Evolutionary conservation across 345 rosid species (phyloP).

Genomic region (Citrus reticulata): DNA sequence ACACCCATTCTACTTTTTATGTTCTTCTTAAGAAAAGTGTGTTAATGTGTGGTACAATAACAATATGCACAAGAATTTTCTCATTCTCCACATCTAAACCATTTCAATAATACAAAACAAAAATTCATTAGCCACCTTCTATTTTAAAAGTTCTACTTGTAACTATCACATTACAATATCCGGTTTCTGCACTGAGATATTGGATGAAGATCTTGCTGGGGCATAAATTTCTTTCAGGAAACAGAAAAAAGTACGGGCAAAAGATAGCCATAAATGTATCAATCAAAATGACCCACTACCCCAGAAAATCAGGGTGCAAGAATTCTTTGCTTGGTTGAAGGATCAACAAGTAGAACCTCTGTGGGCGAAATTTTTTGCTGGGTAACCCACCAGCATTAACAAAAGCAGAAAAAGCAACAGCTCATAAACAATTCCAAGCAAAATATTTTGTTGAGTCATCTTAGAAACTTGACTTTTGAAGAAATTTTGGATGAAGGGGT

Average conservation of each 20-base stretch:
- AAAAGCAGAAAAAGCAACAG: slow-evolving; percentile 22
- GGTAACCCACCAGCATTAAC: slow-evolving; percentile 31
- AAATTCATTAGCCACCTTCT: background rate
- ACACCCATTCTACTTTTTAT: too few relatives aligned
- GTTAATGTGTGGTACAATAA: background rate
- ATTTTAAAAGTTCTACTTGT: background rate
- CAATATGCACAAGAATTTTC: background rate
- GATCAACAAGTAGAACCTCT: slow-evolving; percentile 24
- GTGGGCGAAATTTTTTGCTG: slow-evolving; percentile 27
- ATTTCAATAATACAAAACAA: background rate
- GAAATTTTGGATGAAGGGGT: slow-evolving; percentile 13
- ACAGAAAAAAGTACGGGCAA: slow-evolving; percentile 3
- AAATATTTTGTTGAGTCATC: slow-evolving; percentile 15
- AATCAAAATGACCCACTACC: slow-evolving; percentile 34
- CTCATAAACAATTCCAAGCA: slow-evolving; percentile 16
- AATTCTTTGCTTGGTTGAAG: slow-evolving; percentile 4
- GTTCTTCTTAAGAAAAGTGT: background rate
- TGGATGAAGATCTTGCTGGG: background rate
- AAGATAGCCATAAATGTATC: slow-evolving; percentile 19
- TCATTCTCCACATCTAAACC: background rate
- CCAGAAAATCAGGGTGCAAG: slow-evolving; percentile 28
- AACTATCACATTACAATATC: background rate
- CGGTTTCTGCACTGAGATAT: background rate
- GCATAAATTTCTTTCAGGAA: background rate
- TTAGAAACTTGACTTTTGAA: slow-evolving; percentile 17